These are phyloP conservation scores for Fraxinus cuspidata DNA, from an alignment of 257 asterid genomes.

Conservation along the genomic window DNA sequence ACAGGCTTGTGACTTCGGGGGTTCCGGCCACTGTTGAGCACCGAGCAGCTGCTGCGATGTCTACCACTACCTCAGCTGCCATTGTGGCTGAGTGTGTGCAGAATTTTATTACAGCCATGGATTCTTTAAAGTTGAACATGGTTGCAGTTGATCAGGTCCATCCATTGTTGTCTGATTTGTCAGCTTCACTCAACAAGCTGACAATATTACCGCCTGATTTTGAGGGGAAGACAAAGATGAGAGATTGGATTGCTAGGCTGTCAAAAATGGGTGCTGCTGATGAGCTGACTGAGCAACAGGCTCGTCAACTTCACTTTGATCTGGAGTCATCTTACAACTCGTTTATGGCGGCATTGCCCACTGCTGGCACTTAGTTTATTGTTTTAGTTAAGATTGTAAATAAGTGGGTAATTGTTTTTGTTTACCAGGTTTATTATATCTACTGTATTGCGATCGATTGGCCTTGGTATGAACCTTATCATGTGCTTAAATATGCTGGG, in stretches of 20 bases:
- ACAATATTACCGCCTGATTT: slow-evolving; percentile 78
- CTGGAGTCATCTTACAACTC: slow-evolving; percentile 92
- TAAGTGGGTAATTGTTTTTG: slow-evolving; percentile 31
- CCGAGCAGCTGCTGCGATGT: slow-evolving; percentile 58
- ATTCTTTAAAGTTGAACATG: slow-evolving; percentile 83
- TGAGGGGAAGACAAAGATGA: slow-evolving; percentile 94
- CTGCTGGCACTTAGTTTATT: slow-evolving; percentile 59
- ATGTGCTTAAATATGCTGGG: slow-evolving; percentile 22
- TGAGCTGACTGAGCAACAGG: slow-evolving; percentile 95
- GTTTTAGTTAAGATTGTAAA: slow-evolving; percentile 38
- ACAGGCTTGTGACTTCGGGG: slow-evolving; percentile 75
- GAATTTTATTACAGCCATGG: slow-evolving; percentile 93
- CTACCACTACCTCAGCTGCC: slow-evolving; percentile 69
- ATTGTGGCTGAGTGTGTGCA: slow-evolving; percentile 91
- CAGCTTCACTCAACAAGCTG: slow-evolving; percentile 78
- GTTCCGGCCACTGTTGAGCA: slow-evolving; percentile 98
- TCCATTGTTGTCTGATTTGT: slow-evolving; percentile 76
- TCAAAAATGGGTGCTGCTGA: slow-evolving; percentile 93
- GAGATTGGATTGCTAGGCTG: slow-evolving; percentile 84
- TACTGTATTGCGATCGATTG: slow-evolving; percentile 12
- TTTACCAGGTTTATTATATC: slow-evolving; percentile 20
- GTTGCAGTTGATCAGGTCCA: slow-evolving; percentile 94
- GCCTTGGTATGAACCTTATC: slow-evolving; percentile 27
- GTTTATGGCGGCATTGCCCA: slow-evolving; percentile 87
- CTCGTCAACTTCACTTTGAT: slow-evolving; percentile 94